Base-by-base conservation (phyloP, 2,329 filamentous ascomycete species). In the Diaporthe sp. region DNA sequence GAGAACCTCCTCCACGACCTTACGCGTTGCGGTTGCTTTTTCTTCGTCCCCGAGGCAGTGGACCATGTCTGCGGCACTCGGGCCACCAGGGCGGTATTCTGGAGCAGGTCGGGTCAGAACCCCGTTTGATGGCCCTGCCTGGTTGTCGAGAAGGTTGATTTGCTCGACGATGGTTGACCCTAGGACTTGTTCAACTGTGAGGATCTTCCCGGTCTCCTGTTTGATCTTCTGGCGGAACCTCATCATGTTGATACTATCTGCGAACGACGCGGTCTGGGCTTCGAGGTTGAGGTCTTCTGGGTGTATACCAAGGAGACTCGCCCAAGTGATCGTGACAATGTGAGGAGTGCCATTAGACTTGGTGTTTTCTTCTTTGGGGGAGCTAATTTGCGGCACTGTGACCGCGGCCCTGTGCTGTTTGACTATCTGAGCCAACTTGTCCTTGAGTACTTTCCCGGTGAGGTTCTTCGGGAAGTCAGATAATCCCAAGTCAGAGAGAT, bases 181-280 rank as follows among this genome's bases (percentile, higher is more conserved):
- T 1, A 55, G n/a, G 34, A 70, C 49, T 42, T 70, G 49, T 42
- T 70, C 49, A 20, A 70, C 65, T 10, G 49, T 70, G 25, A 70
- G 34, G 2, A 42, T 15, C 5, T 70, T 70, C 1, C 65, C 49
- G 17, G 49, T 70, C 34, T 70, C 65, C n/a, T 42, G 65, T 22
- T 55, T 70, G 34, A 55, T 55, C n/a, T 42, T 70, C 34, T 70
- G 65, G 42, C 65, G 65, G 17, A 70, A 55, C 4, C 65, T 39
- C 65, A 70, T 55, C 47, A 70, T 55, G n/a, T 70, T 70, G 49
- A 70, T 70, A 20, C 65, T 70, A 9, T 55, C 65, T 70, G 65
- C 65, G 10, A 55, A 55, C 2, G 49, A 42, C 15, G 65, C 34
- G 25, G 49, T 28, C 65, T 70, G 49, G 2, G 34, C 49, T 25